Evolutionary conservation across 2,329 filamentous ascomycete genomes (phyloP).

Genomic region (Penicillium sp.): DNA sequence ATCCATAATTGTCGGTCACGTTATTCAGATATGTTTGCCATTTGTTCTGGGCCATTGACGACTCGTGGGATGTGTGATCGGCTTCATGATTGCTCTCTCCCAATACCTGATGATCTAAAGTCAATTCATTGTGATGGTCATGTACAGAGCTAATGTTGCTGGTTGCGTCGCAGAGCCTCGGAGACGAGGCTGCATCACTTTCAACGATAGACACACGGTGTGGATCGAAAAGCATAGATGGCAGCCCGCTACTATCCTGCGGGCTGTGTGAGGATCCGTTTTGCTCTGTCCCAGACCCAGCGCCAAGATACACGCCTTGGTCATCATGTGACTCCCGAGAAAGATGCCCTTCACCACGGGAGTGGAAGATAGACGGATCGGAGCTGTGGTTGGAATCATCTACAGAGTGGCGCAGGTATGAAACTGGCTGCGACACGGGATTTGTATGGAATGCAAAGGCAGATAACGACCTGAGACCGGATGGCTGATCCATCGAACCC

Average conservation of each 20-base stretch:
- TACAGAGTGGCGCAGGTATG: constrained; percentile 33
- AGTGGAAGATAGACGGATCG: constrained; percentile 15
- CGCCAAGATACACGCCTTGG: background rate
- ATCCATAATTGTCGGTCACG: constrained; percentile 57
- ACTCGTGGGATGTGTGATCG: constrained; percentile 8
- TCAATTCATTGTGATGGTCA: background rate
- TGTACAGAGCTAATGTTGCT: background rate
- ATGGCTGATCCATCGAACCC: constrained; percentile 23
- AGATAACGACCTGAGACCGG: constrained; percentile 26
- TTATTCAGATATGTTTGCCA: constrained; percentile 34
- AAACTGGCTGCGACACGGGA: constrained; percentile 35
- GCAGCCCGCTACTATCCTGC: background rate
- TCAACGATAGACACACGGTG: constrained; percentile 1
- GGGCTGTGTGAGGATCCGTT: background rate
- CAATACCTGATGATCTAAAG: constrained; percentile 1
- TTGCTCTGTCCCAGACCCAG: background rate
- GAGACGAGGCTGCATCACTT: constrained; percentile 2
- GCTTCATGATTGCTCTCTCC: constrained; percentile 3
- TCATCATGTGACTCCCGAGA: constrained; percentile 2
- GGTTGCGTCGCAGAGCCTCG: background rate
- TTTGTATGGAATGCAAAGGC: constrained; percentile 32
- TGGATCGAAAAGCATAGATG: constrained; percentile 11
- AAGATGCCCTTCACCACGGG: constrained; percentile 3
- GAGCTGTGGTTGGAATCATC: constrained; percentile 40
- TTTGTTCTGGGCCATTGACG: constrained; percentile 26